These are phyloP conservation scores for Penicillium sp. DNA, from an alignment of 2,329 filamentous ascomycete genomes.

Conservation along the genomic window DNA sequence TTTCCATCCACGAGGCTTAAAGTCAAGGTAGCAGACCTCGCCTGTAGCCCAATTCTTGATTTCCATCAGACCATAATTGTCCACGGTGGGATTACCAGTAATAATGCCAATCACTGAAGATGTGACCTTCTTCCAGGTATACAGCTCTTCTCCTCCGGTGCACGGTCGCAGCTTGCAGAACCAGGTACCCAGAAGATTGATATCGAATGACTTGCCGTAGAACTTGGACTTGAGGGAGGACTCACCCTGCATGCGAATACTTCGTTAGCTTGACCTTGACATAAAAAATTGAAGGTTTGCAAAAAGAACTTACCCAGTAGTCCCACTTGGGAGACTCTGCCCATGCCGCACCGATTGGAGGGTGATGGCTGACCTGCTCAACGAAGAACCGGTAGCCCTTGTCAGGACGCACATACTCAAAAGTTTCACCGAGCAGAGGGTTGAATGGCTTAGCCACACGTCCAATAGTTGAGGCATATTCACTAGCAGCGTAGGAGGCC, in stretches of 20 bases:
- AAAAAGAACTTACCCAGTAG: constrained; percentile 64
- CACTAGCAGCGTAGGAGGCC: constrained; percentile 90
- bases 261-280: constrained; percentile 9
- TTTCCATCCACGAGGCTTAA: constrained; percentile 96
- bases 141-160: constrained; percentile 77
- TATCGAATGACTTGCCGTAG: constrained; percentile 95
- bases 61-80: constrained; percentile 97
- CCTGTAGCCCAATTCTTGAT: constrained; percentile 97
- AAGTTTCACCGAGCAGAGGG: constrained; percentile 91
- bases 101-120: constrained; percentile 98
- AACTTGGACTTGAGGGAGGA: constrained; percentile 95
- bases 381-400: constrained; percentile 98
- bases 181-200: constrained; percentile 96
- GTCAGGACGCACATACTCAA: constrained; percentile 92
- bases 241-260: constrained; percentile 64
- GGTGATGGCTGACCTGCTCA: constrained; percentile 97
- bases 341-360: constrained; percentile 88
- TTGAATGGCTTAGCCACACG: constrained; percentile 99
- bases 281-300: background rate
- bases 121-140: constrained; percentile 99
- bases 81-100: constrained; percentile 91
- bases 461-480: constrained; percentile 95
- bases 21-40: constrained; percentile 84
- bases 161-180: constrained; percentile 82
- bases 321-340: constrained; percentile 94